Conservation (phyloP, 768 basidiomycete species). For the Roridomyces roridus region DNA sequence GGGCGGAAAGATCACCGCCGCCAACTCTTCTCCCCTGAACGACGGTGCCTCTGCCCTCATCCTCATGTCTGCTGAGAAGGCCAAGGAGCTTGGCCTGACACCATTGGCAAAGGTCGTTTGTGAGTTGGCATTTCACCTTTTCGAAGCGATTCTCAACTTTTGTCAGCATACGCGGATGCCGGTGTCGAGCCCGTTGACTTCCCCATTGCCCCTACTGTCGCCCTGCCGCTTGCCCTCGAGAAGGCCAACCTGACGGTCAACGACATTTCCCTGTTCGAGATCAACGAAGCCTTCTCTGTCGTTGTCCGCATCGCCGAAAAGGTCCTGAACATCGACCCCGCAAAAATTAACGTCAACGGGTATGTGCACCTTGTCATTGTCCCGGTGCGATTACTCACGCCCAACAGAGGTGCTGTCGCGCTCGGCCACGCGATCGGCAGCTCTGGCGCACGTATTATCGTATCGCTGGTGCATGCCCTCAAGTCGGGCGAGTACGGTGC, state of each 20-base stretch:
- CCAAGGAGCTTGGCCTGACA: conserved; percentile 87
- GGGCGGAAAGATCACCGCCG: conserved; percentile 91
- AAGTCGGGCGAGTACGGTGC: conserved; percentile 93
- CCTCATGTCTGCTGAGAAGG: conserved; percentile 92
- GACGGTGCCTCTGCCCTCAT: conserved; percentile 97
- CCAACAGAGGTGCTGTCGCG: conserved; percentile 88
- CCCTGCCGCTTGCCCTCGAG: conserved; percentile 87
- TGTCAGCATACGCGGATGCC: conserved; percentile 91
- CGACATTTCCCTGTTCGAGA: conserved; percentile 92
- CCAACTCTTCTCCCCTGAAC: conserved; percentile 93
- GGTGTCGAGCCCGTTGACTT: conserved; percentile 98
- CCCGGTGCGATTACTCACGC: conserved; percentile 21
- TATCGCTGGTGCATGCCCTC: conserved; percentile 90
- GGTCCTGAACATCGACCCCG: conserved; percentile 79
- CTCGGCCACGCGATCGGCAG: conserved; percentile 97
- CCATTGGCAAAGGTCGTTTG: conserved; percentile 95
- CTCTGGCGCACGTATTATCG: conserved; percentile 93
- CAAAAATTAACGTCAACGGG: conserved; percentile 92
- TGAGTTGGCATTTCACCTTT: conserved; percentile 47
- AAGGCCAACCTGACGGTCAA: conserved; percentile 81
- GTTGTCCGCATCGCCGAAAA: conserved; percentile 93
- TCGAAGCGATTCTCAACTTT: conserved; percentile 17
- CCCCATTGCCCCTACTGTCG: conserved; percentile 92
- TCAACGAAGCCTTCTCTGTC: conserved; percentile 98
- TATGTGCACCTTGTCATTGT: conserved; percentile 42